These are phyloP conservation scores for Bryoerythrophyllum caledonicum DNA, from an alignment of 225 moss, liverwort and hornwort species.

Conservation along the genomic window DNA sequence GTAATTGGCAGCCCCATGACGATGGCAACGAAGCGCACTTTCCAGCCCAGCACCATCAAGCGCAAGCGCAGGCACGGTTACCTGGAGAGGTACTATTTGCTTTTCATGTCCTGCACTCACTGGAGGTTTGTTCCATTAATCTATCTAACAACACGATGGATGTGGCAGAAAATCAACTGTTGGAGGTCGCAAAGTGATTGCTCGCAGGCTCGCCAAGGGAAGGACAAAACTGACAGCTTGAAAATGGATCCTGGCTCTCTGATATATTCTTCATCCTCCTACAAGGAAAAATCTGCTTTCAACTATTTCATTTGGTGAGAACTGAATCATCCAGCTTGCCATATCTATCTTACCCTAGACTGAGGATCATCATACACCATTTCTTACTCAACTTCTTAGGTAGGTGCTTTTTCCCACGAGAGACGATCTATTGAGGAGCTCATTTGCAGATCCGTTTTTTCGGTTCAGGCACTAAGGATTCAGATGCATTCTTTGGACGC, in stretches of 20 bases:
- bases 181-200: constrained; percentile 84
- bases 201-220: constrained; percentile 85
- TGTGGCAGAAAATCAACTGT: constrained; percentile 82
- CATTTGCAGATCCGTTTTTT: constrained; percentile 7
- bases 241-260: constrained; percentile 12
- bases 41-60: constrained; percentile 90
- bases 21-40: constrained; percentile 87
- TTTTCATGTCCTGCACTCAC: background rate
- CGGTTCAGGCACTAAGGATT: background rate
- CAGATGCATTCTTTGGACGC: background rate
- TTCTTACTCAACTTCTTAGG: constrained; percentile 5
- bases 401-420: background rate
- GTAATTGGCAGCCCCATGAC: constrained; percentile 62
- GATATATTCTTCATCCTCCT: constrained; percentile 33
- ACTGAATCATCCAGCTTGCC: constrained; percentile 4
- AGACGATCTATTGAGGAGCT: constrained; percentile 8
- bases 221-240: constrained; percentile 75
- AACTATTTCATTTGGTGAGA: background rate
- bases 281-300: background rate
- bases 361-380: background rate
- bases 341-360: constrained; percentile 1
- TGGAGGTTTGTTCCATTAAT: background rate
- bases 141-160: background rate
- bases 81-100: constrained; percentile 55
- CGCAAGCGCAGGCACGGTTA: constrained; percentile 91